These are phyloP conservation scores for Tritrichomonas musculus DNA, from an alignment of 208 protist species.

Conservation along the genomic window DNA sequence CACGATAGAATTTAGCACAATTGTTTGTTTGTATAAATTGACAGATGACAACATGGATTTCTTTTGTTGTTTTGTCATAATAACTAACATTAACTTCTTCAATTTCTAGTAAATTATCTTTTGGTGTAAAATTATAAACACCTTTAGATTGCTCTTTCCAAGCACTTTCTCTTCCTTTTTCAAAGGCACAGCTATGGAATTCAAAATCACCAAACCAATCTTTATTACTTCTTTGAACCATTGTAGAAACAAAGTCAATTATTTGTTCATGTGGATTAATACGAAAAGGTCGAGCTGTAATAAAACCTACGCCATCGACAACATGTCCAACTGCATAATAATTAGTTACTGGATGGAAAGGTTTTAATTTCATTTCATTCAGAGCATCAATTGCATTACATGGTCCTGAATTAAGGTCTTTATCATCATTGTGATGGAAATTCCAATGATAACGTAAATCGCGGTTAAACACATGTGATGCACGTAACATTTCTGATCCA, in stretches of 20 bases:
- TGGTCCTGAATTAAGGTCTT: background rate
- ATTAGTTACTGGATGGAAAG: background rate
- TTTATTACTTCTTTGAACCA: background rate
- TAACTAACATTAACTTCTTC: background rate
- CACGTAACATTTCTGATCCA: background rate
- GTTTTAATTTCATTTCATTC: background rate
- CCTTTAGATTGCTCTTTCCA: background rate
- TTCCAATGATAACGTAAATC: background rate
- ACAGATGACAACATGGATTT: background rate
- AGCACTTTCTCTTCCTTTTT: background rate
- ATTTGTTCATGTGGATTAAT: background rate
- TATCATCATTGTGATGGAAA: no score
- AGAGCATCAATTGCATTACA: background rate
- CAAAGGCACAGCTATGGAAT: background rate
- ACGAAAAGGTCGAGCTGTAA: background rate
- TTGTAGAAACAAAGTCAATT: background rate
- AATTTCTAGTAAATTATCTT: background rate
- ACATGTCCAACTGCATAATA: background rate
- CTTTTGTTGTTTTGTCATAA: background rate
- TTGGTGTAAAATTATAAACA: background rate
- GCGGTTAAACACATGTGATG: background rate
- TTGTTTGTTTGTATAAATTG: background rate
- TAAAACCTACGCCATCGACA: background rate
- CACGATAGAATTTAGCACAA: background rate
- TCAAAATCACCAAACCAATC: background rate